These are phyloP conservation scores for Malbranchea cinnamomea DNA, from an alignment of 2,329 filamentous ascomycete species.

Conservation along the genomic window DNA sequence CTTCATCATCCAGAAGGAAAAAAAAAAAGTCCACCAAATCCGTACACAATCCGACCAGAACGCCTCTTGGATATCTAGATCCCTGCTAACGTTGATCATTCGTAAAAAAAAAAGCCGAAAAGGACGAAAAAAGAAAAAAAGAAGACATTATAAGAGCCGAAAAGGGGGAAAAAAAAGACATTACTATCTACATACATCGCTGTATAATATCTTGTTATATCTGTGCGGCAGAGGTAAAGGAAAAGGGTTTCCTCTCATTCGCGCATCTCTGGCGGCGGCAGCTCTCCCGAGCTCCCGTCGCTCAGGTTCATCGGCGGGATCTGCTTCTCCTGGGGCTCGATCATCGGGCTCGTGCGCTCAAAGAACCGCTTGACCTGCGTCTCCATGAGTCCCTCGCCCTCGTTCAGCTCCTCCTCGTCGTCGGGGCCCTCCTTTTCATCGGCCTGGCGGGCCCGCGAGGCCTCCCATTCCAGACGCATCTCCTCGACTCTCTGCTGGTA, in stretches of 20 bases:
- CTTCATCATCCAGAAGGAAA: too few relatives aligned
- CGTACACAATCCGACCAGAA: too few relatives aligned
- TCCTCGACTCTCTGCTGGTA: constrained; percentile 74
- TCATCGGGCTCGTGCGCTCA: constrained; percentile 30
- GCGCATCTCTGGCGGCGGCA: constrained; percentile 5
- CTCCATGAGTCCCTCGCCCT: constrained; percentile 34
- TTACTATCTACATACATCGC: too few relatives aligned
- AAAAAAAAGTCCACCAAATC: too few relatives aligned
- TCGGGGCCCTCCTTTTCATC: constrained; percentile 34
- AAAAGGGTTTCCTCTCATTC: not conserved
- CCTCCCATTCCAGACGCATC: constrained; percentile 49
- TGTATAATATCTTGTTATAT: too few relatives aligned
- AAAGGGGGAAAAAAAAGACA: not conserved
- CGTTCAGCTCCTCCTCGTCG: constrained; percentile 27
- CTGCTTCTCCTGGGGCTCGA: constrained; percentile 7
- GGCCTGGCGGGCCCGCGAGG: constrained; percentile 31
- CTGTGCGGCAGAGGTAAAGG: constrained; percentile 1
- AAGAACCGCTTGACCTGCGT: constrained; percentile 39
- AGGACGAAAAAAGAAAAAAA: too few relatives aligned
- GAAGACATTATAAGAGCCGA: not conserved
- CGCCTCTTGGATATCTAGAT: too few relatives aligned
- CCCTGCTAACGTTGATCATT: too few relatives aligned
- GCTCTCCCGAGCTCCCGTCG: constrained; percentile 2
- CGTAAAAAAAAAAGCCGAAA: too few relatives aligned
- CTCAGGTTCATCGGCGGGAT: not conserved